A percentile compares a stretch with the other conserved stretches of the same genome.
Conservation (phyloP, 768 basidiomycete genomes). For the Trametes punicea region DNA sequence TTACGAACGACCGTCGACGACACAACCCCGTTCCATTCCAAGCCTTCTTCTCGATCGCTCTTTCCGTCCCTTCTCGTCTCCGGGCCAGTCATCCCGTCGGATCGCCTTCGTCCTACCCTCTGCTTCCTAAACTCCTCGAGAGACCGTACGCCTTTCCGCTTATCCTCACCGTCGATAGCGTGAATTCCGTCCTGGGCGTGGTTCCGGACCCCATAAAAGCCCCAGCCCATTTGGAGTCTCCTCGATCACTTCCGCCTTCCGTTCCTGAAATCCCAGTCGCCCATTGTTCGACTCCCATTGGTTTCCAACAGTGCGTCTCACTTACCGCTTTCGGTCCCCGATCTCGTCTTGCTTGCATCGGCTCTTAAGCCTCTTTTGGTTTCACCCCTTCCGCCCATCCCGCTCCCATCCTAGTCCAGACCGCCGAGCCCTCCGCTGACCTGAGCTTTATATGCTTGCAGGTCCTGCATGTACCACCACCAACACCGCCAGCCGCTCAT, state of each 20-base stretch:
- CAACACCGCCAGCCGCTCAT: conserved; percentile 15
- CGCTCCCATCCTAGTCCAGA: conserved; percentile 15
- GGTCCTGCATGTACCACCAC: conserved; percentile 1
- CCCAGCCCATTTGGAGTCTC: conserved; percentile 7
- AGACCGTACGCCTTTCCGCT: background rate
- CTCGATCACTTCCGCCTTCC: conserved; percentile 23
- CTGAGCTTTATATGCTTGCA: conserved; percentile 6
- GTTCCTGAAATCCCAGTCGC: conserved; percentile 17
- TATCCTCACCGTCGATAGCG: background rate
- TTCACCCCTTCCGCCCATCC: conserved; percentile 12
- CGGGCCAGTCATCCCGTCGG: conserved; percentile 1
- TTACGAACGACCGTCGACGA: conserved; percentile 13
- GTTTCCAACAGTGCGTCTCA: conserved; percentile 15
- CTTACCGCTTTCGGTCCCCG: conserved; percentile 17
- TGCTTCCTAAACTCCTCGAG: background rate
- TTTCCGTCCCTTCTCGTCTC: background rate
- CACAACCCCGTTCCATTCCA: conserved; percentile 11
- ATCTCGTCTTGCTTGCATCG: conserved; percentile 13
- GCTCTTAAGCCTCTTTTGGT: conserved; percentile 12
- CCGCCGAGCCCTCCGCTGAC: conserved; percentile 10
- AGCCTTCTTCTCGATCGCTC: background rate
- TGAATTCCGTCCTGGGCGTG: background rate
- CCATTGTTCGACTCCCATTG: conserved; percentile 12
- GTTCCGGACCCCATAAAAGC: conserved; percentile 15
- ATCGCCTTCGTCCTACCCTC: background rate